Evolutionary conservation across 139 green algal genomes (phyloP).

Genomic region (Parachlorella kessleri): DNA sequence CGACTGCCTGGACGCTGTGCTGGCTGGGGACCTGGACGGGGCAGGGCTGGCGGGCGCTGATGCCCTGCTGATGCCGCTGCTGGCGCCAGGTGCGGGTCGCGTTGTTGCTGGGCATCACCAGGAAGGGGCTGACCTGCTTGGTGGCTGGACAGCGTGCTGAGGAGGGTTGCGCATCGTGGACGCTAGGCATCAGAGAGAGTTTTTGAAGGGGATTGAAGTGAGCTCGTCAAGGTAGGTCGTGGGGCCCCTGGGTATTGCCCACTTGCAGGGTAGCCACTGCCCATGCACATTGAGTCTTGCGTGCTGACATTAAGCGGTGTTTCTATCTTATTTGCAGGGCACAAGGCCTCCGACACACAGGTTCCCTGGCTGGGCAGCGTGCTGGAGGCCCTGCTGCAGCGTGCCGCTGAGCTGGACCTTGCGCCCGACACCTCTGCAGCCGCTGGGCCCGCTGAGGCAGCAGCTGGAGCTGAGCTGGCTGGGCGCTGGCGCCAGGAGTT

Average conservation of each 20-base stretch:
- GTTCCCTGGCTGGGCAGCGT: constrained; percentile 56
- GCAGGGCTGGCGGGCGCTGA: neutral
- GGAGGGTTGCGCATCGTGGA: too few relatives aligned
- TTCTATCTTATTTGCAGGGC: neutral
- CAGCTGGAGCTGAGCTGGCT: neutral
- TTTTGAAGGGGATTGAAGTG: too few relatives aligned
- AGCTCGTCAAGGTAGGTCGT: too few relatives aligned
- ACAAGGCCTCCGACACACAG: neutral
- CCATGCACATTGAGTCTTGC: too few relatives aligned
- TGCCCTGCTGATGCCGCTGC: constrained; percentile 44
- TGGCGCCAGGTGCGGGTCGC: constrained; percentile 31
- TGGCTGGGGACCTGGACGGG: constrained; percentile 42
- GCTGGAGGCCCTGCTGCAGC: constrained; percentile 58
- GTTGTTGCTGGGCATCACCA: too few relatives aligned
- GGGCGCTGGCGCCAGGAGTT: constrained; percentile 32
- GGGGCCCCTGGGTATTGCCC: too few relatives aligned
- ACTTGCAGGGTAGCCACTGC: too few relatives aligned
- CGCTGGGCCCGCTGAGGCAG: neutral
- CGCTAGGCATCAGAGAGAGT: too few relatives aligned
- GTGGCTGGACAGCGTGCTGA: too few relatives aligned
- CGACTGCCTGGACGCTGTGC: constrained; percentile 54
- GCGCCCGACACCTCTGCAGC: constrained; percentile 1
- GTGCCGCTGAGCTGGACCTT: constrained; percentile 58
- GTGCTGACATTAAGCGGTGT: too few relatives aligned
- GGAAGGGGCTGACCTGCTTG: too few relatives aligned